Evolutionary conservation across 1,284 basidiomycete genomes (phyloP), one percentile per base, ranked within the genome.

Genomic region (Agroathelia rolfsii): DNA sequence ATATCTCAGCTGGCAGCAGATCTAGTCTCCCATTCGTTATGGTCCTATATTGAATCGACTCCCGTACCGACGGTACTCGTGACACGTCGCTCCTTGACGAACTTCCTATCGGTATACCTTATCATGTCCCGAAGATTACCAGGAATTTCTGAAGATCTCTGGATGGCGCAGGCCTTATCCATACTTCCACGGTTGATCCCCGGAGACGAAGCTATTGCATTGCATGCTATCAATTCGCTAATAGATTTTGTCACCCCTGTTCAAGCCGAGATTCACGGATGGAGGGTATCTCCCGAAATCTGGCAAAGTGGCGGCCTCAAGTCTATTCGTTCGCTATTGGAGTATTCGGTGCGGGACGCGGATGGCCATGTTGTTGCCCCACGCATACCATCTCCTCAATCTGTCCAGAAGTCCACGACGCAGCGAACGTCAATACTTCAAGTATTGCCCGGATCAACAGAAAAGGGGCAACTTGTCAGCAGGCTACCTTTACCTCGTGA

Each of bases 401-500:
- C 78, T 5, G 70, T 85, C 33, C 51, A 61, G 17, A 47, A 43
- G 1, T 55, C 65, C 9, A 70, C 68, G 3, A 79, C 78, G 0
- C 66, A 67, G 30, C 63, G 72, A 21, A 60, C 76, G 15, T 67
- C 73, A 1, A 51, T n/a, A n/a, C n/a, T n/a, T n/a, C n/a, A n/a
- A n/a, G n/a, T n/a, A 16, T 37, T 34, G 36, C 25, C 18, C 26
- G 31, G 30, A 30, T 38, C 7, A 37, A 34, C 13, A 34, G 36
- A 34, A 33, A 39, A 37, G 45, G 47, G 39, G 11, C 11, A 28
- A 14, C 8, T n/a, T n/a, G 16, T 43, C 35, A 49, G 47, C 25
- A 69, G 80, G 1, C 66, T 93, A 7, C 86, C 90, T 0, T 53
- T 90, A 2, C 43, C 61, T 0, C 53, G 56, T 3, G 83, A 88